Evolutionary conservation across 2,329 filamentous ascomycete species (phyloP).

Genomic region (Trichophyton simii): DNA sequence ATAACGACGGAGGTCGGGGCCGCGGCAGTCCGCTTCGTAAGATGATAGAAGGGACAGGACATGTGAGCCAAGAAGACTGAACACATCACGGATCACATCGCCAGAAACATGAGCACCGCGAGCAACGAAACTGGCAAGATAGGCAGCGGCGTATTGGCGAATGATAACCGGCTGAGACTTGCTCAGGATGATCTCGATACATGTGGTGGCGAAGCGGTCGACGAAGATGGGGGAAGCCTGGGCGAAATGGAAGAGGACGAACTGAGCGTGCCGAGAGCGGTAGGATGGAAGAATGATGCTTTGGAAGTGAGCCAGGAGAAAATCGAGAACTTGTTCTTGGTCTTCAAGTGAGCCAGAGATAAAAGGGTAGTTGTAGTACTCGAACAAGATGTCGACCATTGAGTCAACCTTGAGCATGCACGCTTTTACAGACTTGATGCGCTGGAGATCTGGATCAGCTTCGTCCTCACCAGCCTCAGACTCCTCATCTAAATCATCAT

Average conservation of each 20-base stretch:
- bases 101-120: slow-evolving; percentile 70
- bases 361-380: slow-evolving; percentile 65
- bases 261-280: slow-evolving; percentile 85
- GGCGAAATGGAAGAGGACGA: slow-evolving; percentile 89
- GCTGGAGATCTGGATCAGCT: slow-evolving; percentile 36
- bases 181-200: slow-evolving; percentile 60
- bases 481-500: slow-evolving; percentile 47
- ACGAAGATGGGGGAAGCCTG: slow-evolving; percentile 67
- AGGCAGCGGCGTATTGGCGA: slow-evolving; percentile 76
- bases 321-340: slow-evolving; percentile 61
- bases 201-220: slow-evolving; percentile 68
- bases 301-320: slow-evolving; percentile 73
- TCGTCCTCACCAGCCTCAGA: slow-evolving; percentile 47
- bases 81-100: slow-evolving; percentile 67
- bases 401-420: slow-evolving; percentile 85
- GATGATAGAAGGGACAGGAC: slow-evolving; percentile 61
- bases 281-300: slow-evolving; percentile 82
- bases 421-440: slow-evolving; percentile 59
- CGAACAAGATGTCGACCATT: slow-evolving; percentile 78
- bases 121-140: slow-evolving; percentile 87
- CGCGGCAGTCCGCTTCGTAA: slow-evolving; percentile 62
- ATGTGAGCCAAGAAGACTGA: slow-evolving; percentile 63
- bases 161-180: slow-evolving; percentile 56
- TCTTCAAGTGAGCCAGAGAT: slow-evolving; percentile 53
- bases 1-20: slow-evolving; percentile 75